Evolutionary conservation across 2,329 filamentous ascomycete genomes (phyloP), one percentile per base, ranked within the genome.

Genomic region (Fusarium sp.): DNA sequence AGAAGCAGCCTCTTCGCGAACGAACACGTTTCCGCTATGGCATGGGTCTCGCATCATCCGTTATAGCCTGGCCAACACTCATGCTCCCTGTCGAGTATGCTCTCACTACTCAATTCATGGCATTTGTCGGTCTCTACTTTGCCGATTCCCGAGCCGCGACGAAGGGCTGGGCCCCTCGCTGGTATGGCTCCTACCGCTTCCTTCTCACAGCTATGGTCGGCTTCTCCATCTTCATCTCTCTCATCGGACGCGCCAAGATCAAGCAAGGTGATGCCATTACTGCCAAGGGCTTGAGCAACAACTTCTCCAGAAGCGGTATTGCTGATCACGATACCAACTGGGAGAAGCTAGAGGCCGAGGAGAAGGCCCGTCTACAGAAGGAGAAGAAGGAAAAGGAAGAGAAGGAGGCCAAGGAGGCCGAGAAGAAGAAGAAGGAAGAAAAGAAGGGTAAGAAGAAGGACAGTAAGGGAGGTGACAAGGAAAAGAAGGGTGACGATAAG

Each of bases 181-280:
- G 94, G 94, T 97, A 97, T 78, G 86, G 85, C 62, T 92, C 90
- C 49, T 97, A 97, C 82, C 92, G 95, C 33, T 97, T 97, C 79
- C 90, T 97, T 10, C 84, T 97, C 72, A 97, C 95, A 3, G 95
- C 94, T 77, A 86, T 97, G 63, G 94, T 97, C 27, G 94, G 95
- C 39, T 83, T 88, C 43, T 90, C 91, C 66, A 95, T 97, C 71
- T 88, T 96, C 41, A 82, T 93, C 71, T 95, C 88, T 67, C 82
- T 97, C 70, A 86, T 97, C 66, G 93, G 93, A 40, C 89, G 94
- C 64, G 91, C 94, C 74, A 91, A 94, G 81, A 89, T 96, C 70
- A 84, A 81, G 51, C 73, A 77, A 33, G 61, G 67, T 2, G 60
- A 72, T 19, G 52, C 62, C 1, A 69, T 77, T 8, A 78, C 78